Base-by-base conservation (phyloP, 371 early-diverging fungal species). In the Cokeromyces recurvatus region DNA sequence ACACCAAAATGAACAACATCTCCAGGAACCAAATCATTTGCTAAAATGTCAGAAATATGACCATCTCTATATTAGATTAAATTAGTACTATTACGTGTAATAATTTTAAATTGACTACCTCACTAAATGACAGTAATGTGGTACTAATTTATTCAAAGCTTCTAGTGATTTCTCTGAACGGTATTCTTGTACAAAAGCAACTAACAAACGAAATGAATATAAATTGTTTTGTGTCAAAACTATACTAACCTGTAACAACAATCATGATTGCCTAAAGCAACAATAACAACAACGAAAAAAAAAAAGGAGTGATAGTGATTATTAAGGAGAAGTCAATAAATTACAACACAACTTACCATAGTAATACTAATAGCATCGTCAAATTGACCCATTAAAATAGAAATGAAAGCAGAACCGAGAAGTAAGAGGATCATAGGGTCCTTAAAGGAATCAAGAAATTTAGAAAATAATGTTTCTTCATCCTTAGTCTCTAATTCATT, bases 301-400 rank as follows among this genome's bases (percentile, higher is more conserved):
- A 42, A 27, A 34, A 32, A 32, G 22, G 19, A 12, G 25, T 17
- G 10, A n/a, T 6, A 27, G 41, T n/a, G n/a, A n/a, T n/a, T n/a
- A n/a, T n/a, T n/a, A 34, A 37, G 16, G 31, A 42, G 44, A 23
- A 43, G 17, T 16, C 10, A 17, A 16, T 34, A 29, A 19, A 29
- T 21, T 21, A 38, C 16, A 38, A 22, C 40, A 39, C 12, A 42
- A 17, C 55, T 53, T 68, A 90, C 95, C 79, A 95, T 66, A 1
- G 94, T 84, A 41, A 97, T 95, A 59, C 90, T 90, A 55, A 95
- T 76, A 15, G 97, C 98, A 60, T 97, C 95, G 55, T 94, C 93
- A 54, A 80, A 68, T 59, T 96, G 89, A 9, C 94, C 93, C 73
- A 96, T 79, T 22, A 91, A 51, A 27, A 90, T 53, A 0, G 92